These are phyloP conservation scores for Didymella lethalis DNA, from an alignment of 2,329 filamentous ascomycete species.

Conservation along the genomic window DNA sequence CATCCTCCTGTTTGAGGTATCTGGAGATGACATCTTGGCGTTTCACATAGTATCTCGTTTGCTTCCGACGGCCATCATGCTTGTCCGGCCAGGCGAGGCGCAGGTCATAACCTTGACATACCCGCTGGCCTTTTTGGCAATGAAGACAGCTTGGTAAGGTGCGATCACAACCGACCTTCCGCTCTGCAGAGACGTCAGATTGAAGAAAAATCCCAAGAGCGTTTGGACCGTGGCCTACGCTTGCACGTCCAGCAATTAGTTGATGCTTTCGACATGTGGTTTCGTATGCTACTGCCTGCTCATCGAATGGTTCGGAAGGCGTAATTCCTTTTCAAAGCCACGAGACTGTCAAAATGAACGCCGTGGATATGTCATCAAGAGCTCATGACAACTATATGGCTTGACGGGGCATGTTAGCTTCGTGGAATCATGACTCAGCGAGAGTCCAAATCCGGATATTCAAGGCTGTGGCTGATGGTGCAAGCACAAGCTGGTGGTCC, in stretches of 20 bases:
- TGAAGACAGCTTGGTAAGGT: constrained; percentile 55
- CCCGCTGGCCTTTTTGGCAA: constrained; percentile 54
- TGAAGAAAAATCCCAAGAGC: background rate
- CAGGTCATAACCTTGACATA: constrained; percentile 57
- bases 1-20: constrained; percentile 9
- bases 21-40: background rate
- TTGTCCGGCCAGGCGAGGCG: constrained; percentile 60
- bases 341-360: background rate
- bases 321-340: background rate
- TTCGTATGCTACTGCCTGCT: constrained; percentile 6
- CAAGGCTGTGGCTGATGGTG: constrained; percentile 6
- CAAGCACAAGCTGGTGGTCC: background rate
- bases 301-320: background rate
- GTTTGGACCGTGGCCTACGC: constrained; percentile 36
- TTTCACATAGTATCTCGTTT: constrained; percentile 43
- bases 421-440: constrained; percentile 12
- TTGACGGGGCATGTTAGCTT: constrained; percentile 9
- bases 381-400: background rate
- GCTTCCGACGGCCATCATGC: constrained; percentile 55
- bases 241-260: constrained; percentile 56
- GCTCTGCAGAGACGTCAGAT: constrained; percentile 46
- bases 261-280: constrained; percentile 23
- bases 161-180: constrained; percentile 60
- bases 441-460: constrained; percentile 6
- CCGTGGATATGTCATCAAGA: background rate